Evolutionary conservation across 108 stramenopile genomes (phyloP), one percentile per base, ranked within the genome.

Genomic region (Conticribra guillardii): DNA sequence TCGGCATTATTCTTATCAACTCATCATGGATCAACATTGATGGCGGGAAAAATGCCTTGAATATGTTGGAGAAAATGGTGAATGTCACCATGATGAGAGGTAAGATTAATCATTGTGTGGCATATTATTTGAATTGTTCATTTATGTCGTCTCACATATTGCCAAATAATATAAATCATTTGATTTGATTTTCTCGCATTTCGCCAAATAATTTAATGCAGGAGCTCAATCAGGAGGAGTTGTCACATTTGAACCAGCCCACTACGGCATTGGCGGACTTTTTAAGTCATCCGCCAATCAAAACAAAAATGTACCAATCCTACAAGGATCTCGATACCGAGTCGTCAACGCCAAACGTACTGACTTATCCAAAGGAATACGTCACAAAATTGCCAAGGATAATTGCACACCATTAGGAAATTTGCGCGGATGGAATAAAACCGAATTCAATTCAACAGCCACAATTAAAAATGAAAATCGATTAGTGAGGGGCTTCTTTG

Each of bases 11-110:
- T 54, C 64, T 90, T 0, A 47, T 90, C 31, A 82, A 87, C 60
- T 72, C 82, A 8, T 15, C 29, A 18, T 90, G 89, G 89, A 51
- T 81, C 18, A 32, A 53, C 2, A 46, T 69, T 17, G 77, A 75
- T 22, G 54, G 67, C 15, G 84, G 84, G 8, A 53, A 80, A 14
- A 32, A 64, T 7, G 85, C 87, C 4, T 58, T 87, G 41, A 78
- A 80, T 53, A 57, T 86, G 11, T 41, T 90, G 44, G 84, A 87
- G 47, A 75, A 84, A 60, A 86, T 90, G 87, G 61, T 90, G 15
- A 45, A 82, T 29, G 82, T 90, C 16, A 90, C 89, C 18, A 90
- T 90, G 89, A 87, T 90, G 87, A 56, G 89, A 44, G 89, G 89
- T 22, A n/a, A n/a, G n/a, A n/a, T n/a, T n/a, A n/a, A n/a, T n/a